Percentiles rank a stretch among this genome's conserved stretches.
These are phyloP conservation scores for Aphanomyces invadans DNA, from an alignment of 352 stramenopile species.

Conservation along the genomic window DNA sequence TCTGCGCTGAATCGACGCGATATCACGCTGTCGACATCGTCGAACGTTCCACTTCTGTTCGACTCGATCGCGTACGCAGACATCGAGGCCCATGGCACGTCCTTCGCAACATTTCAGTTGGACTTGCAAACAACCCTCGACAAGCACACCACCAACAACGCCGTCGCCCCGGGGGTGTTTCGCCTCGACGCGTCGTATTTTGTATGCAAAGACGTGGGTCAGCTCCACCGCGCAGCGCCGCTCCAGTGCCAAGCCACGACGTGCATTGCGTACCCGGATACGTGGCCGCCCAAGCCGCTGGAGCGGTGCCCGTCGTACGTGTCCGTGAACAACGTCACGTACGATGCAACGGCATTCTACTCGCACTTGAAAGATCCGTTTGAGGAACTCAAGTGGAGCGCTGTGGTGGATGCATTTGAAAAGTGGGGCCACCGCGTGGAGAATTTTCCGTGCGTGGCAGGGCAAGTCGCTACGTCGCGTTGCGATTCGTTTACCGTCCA, in stretches of 20 bases:
- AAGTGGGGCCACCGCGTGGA: not conserved
- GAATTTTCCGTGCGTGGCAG: not conserved
- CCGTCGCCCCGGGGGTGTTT: not conserved
- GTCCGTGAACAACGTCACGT: not conserved
- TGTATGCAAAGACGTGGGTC: not conserved
- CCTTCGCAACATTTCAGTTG: not conserved
- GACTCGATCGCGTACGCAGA: not conserved
- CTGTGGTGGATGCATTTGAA: not conserved
- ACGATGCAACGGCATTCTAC: not conserved
- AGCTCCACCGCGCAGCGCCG: not conserved
- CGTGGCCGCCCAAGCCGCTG: not conserved
- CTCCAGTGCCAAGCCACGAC: not conserved
- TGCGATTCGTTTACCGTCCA: not conserved
- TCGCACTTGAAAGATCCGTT: not conserved
- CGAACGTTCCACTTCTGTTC: not conserved
- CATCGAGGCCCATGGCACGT: not conserved
- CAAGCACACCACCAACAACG: not conserved
- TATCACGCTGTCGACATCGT: not conserved
- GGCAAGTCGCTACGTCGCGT: not conserved
- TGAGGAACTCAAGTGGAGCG: not conserved
- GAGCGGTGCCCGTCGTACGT: not conserved
- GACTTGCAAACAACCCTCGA: not conserved
- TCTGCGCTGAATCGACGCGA: not conserved
- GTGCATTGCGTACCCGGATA: not conserved
- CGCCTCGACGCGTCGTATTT: not conserved